Evolutionary conservation across 2,329 filamentous ascomycete genomes (phyloP).

Genomic region (Aspergillus amoenus): DNA sequence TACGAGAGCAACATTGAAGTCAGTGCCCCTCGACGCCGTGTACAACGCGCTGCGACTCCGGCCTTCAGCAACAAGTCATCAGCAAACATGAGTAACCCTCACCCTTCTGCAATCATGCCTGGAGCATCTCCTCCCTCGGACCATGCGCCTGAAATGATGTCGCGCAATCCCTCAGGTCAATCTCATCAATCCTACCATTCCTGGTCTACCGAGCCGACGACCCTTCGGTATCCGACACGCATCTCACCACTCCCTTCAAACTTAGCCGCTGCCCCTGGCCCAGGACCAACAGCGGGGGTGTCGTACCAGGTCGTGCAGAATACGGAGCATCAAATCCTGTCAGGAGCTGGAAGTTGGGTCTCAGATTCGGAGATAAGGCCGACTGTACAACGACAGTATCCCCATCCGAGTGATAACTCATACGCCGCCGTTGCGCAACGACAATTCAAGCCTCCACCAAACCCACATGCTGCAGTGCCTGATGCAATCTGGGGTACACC

Average conservation of each 20-base stretch:
- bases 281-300: not conserved
- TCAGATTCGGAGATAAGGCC: slow-evolving; percentile 8
- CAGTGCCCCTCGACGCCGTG: slow-evolving; percentile 23
- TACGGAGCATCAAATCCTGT: slow-evolving; percentile 20
- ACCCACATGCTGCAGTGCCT: slow-evolving; percentile 6
- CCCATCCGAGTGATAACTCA: slow-evolving; percentile 19
- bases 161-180: slow-evolving; percentile 33
- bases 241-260: slow-evolving; percentile 25
- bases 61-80: slow-evolving; percentile 14
- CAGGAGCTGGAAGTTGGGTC: slow-evolving; percentile 24
- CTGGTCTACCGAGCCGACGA: slow-evolving; percentile 37
- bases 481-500: slow-evolving; percentile 17
- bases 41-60: slow-evolving; percentile 11
- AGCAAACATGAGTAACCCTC: slow-evolving; percentile 16
- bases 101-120: slow-evolving; percentile 38
- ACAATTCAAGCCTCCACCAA: slow-evolving; percentile 15
- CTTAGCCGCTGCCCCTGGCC: not conserved
- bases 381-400: slow-evolving; percentile 3
- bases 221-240: slow-evolving; percentile 19
- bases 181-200: slow-evolving; percentile 38
- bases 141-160: slow-evolving; percentile 30
- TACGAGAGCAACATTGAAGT: slow-evolving; percentile 37
- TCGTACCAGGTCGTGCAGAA: not conserved
- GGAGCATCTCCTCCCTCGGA: slow-evolving; percentile 33
- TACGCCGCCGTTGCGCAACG: slow-evolving; percentile 16